A percentile compares a stretch with the other conserved stretches of the same genome.
Evolutionary conservation across 106 monocot species (phyloP).

Genomic region (Dendrobium catenatum): DNA sequence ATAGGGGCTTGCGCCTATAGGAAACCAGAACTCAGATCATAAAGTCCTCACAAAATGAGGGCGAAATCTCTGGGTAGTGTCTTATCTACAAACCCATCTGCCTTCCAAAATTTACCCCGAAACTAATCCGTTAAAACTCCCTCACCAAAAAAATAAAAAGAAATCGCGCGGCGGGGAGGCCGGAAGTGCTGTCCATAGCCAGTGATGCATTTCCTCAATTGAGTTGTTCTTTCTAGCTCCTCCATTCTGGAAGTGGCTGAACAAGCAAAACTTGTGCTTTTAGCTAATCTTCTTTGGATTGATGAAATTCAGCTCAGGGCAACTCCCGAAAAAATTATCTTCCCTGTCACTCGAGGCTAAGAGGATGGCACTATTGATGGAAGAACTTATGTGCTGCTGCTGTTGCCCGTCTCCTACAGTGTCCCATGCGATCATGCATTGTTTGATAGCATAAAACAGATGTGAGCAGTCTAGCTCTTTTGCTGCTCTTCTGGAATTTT

Average conservation of each 20-base stretch:
- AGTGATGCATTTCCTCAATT: slow-evolving; percentile 51
- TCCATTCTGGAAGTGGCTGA: slow-evolving; percentile 74
- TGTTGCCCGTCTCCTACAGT: slow-evolving; percentile 77
- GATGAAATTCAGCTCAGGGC: slow-evolving; percentile 51
- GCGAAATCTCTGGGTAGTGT: no score
- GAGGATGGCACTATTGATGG: slow-evolving; percentile 82
- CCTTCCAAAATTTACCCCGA: no score
- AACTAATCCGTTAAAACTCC: no score
- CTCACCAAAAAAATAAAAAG: no score
- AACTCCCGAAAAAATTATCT: slow-evolving; percentile 59
- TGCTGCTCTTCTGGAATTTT: slow-evolving; percentile 66
- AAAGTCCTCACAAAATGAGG: no score
- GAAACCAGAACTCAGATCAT: no score
- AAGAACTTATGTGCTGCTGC: slow-evolving; percentile 88
- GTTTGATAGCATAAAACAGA: slow-evolving; percentile 58
- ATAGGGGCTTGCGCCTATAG: no score
- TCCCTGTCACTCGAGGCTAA: slow-evolving; percentile 61
- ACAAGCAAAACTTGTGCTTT: slow-evolving; percentile 82
- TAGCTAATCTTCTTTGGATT: slow-evolving; percentile 87
- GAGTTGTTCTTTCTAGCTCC: slow-evolving; percentile 62
- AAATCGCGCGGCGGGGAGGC: no score
- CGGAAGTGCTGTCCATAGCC: slow-evolving; percentile 70
- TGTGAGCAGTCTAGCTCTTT: slow-evolving; percentile 83
- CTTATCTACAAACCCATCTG: no score
- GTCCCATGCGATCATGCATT: slow-evolving; percentile 31